Conservation (phyloP, 2,329 filamentous ascomycete genomes). For the Geosmithia putterillii region DNA sequence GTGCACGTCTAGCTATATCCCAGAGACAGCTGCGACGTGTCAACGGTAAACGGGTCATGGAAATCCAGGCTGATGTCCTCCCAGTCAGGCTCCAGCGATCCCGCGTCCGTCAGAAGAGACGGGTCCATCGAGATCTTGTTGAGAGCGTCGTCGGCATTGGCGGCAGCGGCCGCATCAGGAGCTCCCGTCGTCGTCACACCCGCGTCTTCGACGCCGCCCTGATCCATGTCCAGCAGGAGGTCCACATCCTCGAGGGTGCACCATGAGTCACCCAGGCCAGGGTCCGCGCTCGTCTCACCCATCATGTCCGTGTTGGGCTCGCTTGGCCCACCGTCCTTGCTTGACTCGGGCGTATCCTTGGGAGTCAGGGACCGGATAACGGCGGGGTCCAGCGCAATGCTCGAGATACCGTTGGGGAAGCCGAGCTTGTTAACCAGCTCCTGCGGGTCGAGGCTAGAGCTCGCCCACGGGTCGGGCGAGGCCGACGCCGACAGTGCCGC, state of each 20-base stretch:
- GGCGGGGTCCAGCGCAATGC: conserved; percentile 38
- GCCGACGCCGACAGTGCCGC: conserved; percentile 17
- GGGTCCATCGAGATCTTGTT: conserved; percentile 10
- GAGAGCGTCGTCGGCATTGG: not conserved
- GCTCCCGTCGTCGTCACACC: too few species aligned
- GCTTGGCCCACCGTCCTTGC: conserved; percentile 45
- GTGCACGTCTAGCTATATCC: not conserved
- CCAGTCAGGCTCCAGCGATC: conserved; percentile 14
- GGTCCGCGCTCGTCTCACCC: conserved; percentile 21
- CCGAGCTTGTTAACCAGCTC: conserved; percentile 20
- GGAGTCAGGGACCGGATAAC: conserved; percentile 44
- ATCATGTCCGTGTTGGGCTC: conserved; percentile 52
- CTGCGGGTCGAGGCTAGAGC: conserved; percentile 39
- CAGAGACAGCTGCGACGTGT: conserved; percentile 13
- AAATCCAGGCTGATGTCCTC: conserved; percentile 31
- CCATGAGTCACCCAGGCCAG: conserved; percentile 24
- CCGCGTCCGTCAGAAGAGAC: conserved; percentile 13
- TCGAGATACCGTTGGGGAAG: conserved; percentile 21
- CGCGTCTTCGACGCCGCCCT: conserved; percentile 10
- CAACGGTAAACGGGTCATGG: conserved; percentile 31
- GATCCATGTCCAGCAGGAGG: conserved; percentile 28
- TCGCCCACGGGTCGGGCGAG: conserved; percentile 20
- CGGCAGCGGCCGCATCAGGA: too few species aligned
- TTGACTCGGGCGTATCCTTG: conserved; percentile 53
- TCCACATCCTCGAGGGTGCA: conserved; percentile 42